phyloP scores from a whole-genome alignment of 2,329 filamentous ascomycete genomes.

The Aspergillus sp. region DNA sequence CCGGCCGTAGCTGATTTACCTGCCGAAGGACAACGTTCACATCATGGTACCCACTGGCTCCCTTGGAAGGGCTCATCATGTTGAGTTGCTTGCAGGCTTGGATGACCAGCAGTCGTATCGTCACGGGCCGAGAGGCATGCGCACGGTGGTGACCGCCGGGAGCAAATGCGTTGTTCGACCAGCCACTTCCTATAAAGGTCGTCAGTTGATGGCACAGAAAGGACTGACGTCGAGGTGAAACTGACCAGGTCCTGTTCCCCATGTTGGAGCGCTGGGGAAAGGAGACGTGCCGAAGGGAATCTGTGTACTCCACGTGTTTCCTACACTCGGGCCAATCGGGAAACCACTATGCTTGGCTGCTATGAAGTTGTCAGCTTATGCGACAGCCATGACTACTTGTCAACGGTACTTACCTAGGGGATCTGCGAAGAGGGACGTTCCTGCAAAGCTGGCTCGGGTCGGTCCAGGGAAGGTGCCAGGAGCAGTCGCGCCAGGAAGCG shows the following conservation, averaged over 20 bases:
- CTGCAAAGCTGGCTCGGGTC: constrained; percentile 46
- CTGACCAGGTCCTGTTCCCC: constrained; percentile 41
- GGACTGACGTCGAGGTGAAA: neutral
- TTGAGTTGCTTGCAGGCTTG: constrained; percentile 71
- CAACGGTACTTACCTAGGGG: constrained; percentile 32
- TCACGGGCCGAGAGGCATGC: constrained; percentile 65
- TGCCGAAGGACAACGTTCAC: constrained; percentile 64
- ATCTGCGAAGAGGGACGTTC: constrained; percentile 46
- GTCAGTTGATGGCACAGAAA: constrained; percentile 19
- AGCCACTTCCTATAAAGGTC: constrained; percentile 43
- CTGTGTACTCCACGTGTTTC: constrained; percentile 39
- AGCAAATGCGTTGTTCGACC: constrained; percentile 54
- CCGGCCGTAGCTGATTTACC: constrained; percentile 64
- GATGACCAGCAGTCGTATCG: constrained; percentile 73
- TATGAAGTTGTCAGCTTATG: constrained; percentile 24
- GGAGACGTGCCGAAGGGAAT: constrained; percentile 41
- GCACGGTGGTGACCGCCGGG: constrained; percentile 50
- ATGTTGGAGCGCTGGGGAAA: constrained; percentile 41
- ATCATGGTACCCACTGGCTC: constrained; percentile 67
- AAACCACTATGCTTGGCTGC: constrained; percentile 39
- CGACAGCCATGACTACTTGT: neutral
- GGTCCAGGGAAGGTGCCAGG: constrained; percentile 51
- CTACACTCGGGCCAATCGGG: constrained; percentile 33
- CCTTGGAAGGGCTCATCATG: constrained; percentile 41
- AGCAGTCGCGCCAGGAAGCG: constrained; percentile 54